Evolutionary conservation across 163 green algal genomes (phyloP).

Genomic region (Scenedesmus sp.): DNA sequence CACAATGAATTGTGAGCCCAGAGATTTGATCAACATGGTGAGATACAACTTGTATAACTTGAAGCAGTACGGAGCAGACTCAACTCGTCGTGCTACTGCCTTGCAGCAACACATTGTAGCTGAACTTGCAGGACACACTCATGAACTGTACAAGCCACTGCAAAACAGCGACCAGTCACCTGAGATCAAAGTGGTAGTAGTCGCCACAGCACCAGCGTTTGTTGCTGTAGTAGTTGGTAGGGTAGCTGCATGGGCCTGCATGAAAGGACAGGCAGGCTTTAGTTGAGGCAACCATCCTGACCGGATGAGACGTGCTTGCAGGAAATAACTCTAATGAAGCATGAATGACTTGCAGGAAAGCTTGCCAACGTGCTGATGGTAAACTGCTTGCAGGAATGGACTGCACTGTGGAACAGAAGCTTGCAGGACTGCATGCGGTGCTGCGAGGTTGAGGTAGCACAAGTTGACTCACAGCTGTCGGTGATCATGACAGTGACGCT

Average conservation of each 20-base stretch:
- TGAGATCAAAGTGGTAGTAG: conserved; percentile 49
- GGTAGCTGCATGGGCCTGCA: conserved; percentile 49
- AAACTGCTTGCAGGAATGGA: not conserved
- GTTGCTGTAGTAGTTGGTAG: conserved; percentile 47
- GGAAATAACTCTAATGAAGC: not conserved
- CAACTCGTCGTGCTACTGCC: no score
- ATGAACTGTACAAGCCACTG: not conserved
- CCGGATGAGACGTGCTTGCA: no score
- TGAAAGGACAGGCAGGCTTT: not conserved
- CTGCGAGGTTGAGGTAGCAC: not conserved
- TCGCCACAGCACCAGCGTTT: conserved; percentile 46
- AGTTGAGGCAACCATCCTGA: no score
- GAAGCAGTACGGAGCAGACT: no score
- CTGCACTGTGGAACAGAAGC: not conserved
- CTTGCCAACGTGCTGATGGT: not conserved
- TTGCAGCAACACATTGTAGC: not conserved
- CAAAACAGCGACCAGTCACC: not conserved
- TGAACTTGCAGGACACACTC: not conserved
- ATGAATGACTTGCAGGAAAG: not conserved
- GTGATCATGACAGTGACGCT: conserved; percentile 53
- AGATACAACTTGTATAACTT: no score
- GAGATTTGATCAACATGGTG: no score
- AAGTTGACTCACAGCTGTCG: conserved; percentile 36
- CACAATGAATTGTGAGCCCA: not conserved
- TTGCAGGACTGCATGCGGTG: not conserved